These are phyloP conservation scores for Chlorella vulgaris DNA, from an alignment of 139 green algal species.

Conservation along the genomic window DNA sequence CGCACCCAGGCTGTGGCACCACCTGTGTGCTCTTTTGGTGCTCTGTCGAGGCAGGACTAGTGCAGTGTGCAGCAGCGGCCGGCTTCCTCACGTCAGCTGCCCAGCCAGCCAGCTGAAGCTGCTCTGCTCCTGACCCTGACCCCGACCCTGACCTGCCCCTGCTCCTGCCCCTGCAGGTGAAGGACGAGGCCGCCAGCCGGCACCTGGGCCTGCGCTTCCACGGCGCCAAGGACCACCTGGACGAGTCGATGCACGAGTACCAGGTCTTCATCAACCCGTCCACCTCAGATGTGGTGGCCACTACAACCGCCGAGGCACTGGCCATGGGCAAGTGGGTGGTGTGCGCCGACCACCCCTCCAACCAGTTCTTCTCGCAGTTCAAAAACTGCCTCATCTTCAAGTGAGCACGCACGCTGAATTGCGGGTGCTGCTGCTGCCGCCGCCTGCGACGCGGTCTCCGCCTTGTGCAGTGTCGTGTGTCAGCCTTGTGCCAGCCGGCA, in stretches of 20 bases:
- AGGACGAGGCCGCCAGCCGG: constrained; percentile 43
- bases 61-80: no score
- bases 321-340: constrained; percentile 99
- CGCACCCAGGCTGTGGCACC: no score
- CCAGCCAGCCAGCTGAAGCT: neutral
- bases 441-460: no score
- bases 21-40: no score
- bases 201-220: constrained; percentile 84
- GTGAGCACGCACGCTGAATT: constrained; percentile 13
- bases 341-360: constrained; percentile 93
- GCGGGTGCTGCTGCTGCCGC: no score
- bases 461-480: no score
- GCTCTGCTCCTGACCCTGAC: no score
- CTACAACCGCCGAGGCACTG: constrained; percentile 96
- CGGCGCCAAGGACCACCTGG: constrained; percentile 89
- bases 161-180: neutral
- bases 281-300: constrained; percentile 95
- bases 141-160: no score
- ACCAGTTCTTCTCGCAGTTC: constrained; percentile 93
- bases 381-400: constrained; percentile 79
- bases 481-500: no score
- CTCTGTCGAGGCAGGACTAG: neutral
- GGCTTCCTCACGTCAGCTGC: no score
- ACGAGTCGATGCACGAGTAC: constrained; percentile 85
- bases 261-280: constrained; percentile 97